Base-by-base conservation (phyloP, 345 rosid species). In the Brassica napus region DNA sequence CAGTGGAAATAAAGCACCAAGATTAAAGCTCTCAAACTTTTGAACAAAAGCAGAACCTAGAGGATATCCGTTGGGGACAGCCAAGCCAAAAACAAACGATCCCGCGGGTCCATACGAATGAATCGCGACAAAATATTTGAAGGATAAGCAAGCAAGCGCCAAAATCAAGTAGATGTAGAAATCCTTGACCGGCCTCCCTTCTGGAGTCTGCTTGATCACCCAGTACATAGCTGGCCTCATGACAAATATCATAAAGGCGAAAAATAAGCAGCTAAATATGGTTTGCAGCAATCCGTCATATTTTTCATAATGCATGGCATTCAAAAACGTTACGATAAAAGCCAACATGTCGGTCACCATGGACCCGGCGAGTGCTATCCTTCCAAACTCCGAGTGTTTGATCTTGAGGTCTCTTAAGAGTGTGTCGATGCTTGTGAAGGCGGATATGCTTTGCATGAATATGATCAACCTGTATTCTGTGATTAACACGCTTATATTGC, bases 301-400 rank as follows among this genome's bases (percentile, higher is more conserved):
- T 0, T 35, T 14, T 0, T 57, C 16, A 16, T 68, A 80, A 3
- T 11, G 28, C n/a, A 80, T 57, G 9, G 76, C 72, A 63, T 55
- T 37, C 18, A 64, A 16, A 64, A 52, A n/a, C 31, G 72, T 37
- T 9, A 74, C 23, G 10, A 42, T 1, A 75, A 80, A 80, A 15
- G 68, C 72, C 55, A 82, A 1, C 24, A 79, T 0, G 28, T 88
- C 83, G 0, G 84, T 75, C n/a, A 81, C 79, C 44, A 81, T 70
- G 8, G 86, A 80, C 5, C 85, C 75, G 2, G 88, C 72, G 18
- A 88, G 77, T 0, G 85, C 88, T 0, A 88, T 58, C 66, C 88
- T 82, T 2, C 89, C 88, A 9, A 88, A 82, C 64, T 88, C 91
- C 0, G 89, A 83, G 71, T 88, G 86, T 24, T 83, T 75, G 83